A percentile compares a stretch with the other conserved stretches of the same genome.
Conservation (phyloP, 2,329 filamentous ascomycete species). For the Fusarium torreyae region DNA sequence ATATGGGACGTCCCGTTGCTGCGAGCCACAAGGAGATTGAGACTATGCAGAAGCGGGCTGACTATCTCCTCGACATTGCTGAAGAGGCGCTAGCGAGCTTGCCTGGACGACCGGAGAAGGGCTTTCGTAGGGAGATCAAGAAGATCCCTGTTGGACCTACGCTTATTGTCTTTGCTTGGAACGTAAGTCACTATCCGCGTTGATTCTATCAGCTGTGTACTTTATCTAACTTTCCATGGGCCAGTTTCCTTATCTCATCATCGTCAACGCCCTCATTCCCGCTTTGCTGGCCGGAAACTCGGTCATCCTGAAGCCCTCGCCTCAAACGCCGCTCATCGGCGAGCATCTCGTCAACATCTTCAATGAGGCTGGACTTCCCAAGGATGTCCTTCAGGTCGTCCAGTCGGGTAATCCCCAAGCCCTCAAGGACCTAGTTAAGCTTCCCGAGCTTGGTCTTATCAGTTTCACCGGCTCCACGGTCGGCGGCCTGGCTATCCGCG, state of each 20-base stretch:
- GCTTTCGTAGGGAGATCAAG: constrained; percentile 90
- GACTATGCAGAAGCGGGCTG: constrained; percentile 86
- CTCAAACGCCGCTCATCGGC: constrained; percentile 91
- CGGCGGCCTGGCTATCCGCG: constrained; percentile 86
- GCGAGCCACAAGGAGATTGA: constrained; percentile 87
- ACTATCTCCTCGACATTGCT: constrained; percentile 88
- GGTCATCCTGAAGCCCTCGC: constrained; percentile 93
- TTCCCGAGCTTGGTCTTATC: constrained; percentile 82
- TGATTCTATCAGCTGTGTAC: neutral
- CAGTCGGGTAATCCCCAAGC: constrained; percentile 84
- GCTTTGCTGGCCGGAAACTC: constrained; percentile 90
- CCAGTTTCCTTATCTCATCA: constrained; percentile 92
- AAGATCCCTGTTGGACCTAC: constrained; percentile 90
- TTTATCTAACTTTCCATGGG: neutral
- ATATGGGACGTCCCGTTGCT: constrained; percentile 94
- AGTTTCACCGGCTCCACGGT: constrained; percentile 96
- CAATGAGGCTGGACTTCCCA: constrained; percentile 83
- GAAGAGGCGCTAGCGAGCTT: constrained; percentile 84
- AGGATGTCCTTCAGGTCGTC: constrained; percentile 90
- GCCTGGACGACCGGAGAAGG: constrained; percentile 84
- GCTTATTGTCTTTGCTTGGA: constrained; percentile 94
- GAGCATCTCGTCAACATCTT: constrained; percentile 87
- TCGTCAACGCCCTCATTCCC: constrained; percentile 94
- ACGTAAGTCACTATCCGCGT: constrained; percentile 70
- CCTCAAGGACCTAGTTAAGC: constrained; percentile 83